Evolutionary conservation across 176 grass and related monocot genomes (phyloP).

Genomic region (Elymus sibiricus): DNA sequence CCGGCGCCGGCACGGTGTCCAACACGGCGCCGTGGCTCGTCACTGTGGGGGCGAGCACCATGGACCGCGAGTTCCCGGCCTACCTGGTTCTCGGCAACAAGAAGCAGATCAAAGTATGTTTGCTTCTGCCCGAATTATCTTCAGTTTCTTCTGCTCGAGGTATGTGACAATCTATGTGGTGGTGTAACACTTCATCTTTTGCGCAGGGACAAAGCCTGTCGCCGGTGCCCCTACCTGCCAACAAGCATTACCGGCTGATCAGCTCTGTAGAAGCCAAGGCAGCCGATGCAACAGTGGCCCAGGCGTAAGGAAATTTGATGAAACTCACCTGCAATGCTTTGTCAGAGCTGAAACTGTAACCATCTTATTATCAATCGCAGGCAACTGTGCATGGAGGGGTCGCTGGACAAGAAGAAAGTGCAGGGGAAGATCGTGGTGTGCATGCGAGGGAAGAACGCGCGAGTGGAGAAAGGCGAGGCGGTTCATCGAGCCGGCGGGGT

Average conservation of each 20-base stretch:
- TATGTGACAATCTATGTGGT: neutral
- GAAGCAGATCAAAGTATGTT: constrained; percentile 53
- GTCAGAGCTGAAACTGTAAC: neutral
- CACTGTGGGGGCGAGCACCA: constrained; percentile 77
- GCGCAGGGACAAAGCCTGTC: constrained; percentile 83
- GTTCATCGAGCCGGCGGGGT: constrained; percentile 55
- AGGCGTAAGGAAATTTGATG: constrained; percentile 34
- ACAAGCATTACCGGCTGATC: constrained; percentile 62
- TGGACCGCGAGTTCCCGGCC: constrained; percentile 80
- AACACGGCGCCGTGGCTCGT: constrained; percentile 90
- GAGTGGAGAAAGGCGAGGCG: constrained; percentile 72
- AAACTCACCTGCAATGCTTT: neutral
- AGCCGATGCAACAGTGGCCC: constrained; percentile 13
- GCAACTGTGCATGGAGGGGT: constrained; percentile 39
- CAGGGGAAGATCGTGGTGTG: constrained; percentile 81
- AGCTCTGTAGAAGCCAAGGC: constrained; percentile 50
- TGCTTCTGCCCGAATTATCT: neutral
- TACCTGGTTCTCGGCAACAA: constrained; percentile 47
- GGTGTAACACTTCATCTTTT: neutral
- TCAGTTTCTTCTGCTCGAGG: neutral
- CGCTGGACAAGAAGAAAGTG: constrained; percentile 53
- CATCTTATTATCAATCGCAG: constrained; percentile 27
- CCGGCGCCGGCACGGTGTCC: constrained; percentile 46
- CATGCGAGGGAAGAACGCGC: constrained; percentile 56
- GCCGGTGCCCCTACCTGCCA: constrained; percentile 28